Conservation (phyloP, 2,329 filamentous ascomycete genomes). For the Fusarium sp. region DNA sequence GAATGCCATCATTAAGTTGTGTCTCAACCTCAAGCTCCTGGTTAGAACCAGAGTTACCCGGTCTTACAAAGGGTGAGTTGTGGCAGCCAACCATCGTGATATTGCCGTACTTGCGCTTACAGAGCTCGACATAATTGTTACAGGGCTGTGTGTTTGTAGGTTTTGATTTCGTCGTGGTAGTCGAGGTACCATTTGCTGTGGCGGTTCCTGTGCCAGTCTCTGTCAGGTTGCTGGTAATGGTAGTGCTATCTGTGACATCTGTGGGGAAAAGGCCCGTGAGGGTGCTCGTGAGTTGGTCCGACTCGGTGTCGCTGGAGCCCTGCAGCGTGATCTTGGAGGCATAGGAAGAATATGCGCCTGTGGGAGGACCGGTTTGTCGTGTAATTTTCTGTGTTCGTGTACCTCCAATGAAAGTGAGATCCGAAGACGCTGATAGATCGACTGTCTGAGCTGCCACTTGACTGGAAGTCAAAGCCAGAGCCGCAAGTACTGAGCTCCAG, state of each 20-base stretch:
- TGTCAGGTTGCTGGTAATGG: slow-evolving; percentile 51
- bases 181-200: slow-evolving; percentile 47
- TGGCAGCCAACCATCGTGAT: slow-evolving; percentile 81
- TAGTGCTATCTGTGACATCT: slow-evolving; percentile 41
- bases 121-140: slow-evolving; percentile 83
- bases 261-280: slow-evolving; percentile 57
- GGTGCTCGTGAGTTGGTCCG: slow-evolving; percentile 50
- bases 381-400: slow-evolving; percentile 51
- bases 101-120: slow-evolving; percentile 79
- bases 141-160: slow-evolving; percentile 80
- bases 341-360: slow-evolving; percentile 41
- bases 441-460: slow-evolving; percentile 42
- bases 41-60: slow-evolving; percentile 79
- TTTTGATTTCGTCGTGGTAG: slow-evolving; percentile 31
- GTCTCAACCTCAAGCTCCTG: slow-evolving; percentile 72
- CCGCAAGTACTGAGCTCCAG: slow-evolving; percentile 31
- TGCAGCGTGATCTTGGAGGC: slow-evolving; percentile 39
- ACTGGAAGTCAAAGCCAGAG: slow-evolving; percentile 37
- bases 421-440: slow-evolving; percentile 45
- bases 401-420: slow-evolving; percentile 50
- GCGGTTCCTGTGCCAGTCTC: slow-evolving; percentile 49
- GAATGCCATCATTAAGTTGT: slow-evolving; percentile 81
- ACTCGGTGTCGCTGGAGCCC: slow-evolving; percentile 21
- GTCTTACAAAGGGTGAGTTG: slow-evolving; percentile 80
- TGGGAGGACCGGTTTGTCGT: slow-evolving; percentile 47